Evolutionary conservation across 495 filamentous ascomycete species (phyloP), one percentile per base, ranked within the genome.

Genomic region (Pyronema domesticum): DNA sequence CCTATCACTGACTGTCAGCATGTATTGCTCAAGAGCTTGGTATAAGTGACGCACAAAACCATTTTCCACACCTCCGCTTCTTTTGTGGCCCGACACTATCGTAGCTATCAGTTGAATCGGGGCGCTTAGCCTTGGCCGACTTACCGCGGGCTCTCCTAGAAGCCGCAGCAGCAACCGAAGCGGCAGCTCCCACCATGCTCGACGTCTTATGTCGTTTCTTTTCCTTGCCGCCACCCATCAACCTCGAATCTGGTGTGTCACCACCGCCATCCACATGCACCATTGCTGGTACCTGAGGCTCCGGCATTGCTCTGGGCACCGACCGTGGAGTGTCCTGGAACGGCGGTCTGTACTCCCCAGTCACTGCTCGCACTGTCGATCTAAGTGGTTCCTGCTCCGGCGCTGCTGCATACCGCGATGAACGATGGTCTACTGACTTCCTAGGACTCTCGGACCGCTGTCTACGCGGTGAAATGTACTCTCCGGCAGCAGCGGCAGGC

Each of bases 11-110:
- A 23, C 3, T 47, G 36, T 18, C 11, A 52, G 52, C 59, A 17
- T 58, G 46, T 18, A 6, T 13, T 15, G 23, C 19, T 6, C 11
- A 14, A 17, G 8, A 56, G 43, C 8, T 33, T 18, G 14, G 18
- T 35, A 34, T 39, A 17, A 17, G 18, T 5, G 13, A 52, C 51
- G n/a, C 23, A 53, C 61, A 64, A 36, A 64, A 64, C 23, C 57
- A 63, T 35, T 53, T 54, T n/a, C 61, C 61, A 51, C 18, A 68
- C 60, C 19, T 60, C 63, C 43, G 58, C 55, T 40, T 72, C 65
- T 55, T 74, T 17, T n/a, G 39, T 13, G 39, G 39, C 11, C 39
- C 15, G 11, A 13, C 39, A 13, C 11, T 35, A 11, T 50, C 47
- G 9, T 35, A 11, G 9, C 23, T 35, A 36, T 50, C 47, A 10